Conservation (phyloP, 257 asterid species). For the Solanum lycopersicoides region DNA sequence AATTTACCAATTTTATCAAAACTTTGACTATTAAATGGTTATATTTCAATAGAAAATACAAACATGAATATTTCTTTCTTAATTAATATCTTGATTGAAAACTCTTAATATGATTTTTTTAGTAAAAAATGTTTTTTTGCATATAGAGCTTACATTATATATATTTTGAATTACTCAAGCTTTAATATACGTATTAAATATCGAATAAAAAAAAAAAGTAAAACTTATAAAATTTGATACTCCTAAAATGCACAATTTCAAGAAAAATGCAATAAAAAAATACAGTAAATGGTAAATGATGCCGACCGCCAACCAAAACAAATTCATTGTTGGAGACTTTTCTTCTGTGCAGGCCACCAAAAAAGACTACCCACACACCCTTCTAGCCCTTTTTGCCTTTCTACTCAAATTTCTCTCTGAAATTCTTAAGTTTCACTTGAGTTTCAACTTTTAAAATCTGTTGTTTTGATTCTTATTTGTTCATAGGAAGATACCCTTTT, state of each 20-base stretch:
- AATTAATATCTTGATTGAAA: no score
- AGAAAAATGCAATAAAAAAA: neutral
- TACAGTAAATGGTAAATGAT: constrained; percentile 21
- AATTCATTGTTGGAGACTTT: constrained; percentile 48
- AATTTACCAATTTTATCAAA: no score
- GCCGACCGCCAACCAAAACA: constrained; percentile 84
- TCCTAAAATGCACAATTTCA: neutral
- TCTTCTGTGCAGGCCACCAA: constrained; percentile 18
- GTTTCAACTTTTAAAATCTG: neutral
- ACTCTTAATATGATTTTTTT: no score
- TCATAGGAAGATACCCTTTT: neutral
- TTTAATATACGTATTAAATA: no score
- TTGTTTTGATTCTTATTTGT: neutral
- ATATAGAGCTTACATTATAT: no score
- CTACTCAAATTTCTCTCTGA: neutral
- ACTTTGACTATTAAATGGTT: no score
- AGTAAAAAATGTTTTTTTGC: no score
- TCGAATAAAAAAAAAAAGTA: no score
- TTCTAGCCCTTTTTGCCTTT: neutral
- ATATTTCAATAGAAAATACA: no score
- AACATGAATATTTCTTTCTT: no score
- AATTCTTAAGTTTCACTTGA: neutral
- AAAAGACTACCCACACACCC: neutral
- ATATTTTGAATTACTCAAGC: no score
- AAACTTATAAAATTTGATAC: neutral